Base-by-base conservation (phyloP, 2,329 filamentous ascomycete genomes). In the Penicillium sp. region DNA sequence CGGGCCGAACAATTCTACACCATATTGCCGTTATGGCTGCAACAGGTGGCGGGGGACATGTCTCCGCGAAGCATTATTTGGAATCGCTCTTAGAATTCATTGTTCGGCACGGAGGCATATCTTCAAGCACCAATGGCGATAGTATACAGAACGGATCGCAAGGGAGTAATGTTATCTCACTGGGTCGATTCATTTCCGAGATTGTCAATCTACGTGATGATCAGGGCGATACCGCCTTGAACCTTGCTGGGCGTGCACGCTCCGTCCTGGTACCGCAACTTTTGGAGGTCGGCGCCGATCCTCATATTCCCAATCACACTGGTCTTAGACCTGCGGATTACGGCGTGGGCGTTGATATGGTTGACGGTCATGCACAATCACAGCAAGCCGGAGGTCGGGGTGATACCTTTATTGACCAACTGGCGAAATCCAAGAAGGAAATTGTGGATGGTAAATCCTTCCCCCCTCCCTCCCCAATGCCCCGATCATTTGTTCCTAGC, bases 191-290 rank as follows among this genome's bases (percentile, higher is more conserved):
- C 77, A 96, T 99, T 85, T 91, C 90, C 49, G 93, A 98, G 71
- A 96, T 99, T 73, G 93, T 99, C 59, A 98, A 99, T 68, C 89
- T 93, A 0, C 90, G 93, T 67, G 95, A 99, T 74, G 92, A 93
- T 68, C 90, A 90, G 33, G 95, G 95, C 0, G 96, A 99, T 70
- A 99, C 95, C 0, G 95, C 95, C 0, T 81, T 99, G 21, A 97
- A 97, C 66, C 88, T 98, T 61, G 95, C 93, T 2, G 93, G 95
- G 1, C 85, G 95, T 60, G 96, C 97, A 64, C 92, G 92, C 23
- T 98, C 96, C 72, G 96, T 92, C 67, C 96, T 99, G 67, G 96
- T 98, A 57, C 93, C 92, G n/a, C 95, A 99, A 72, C 81, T 99
- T 31, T 82, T 98, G 11, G 95, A 99, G 75, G 93, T 99, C 44